Conservation (phyloP, 768 basidiomycete species). For the Termitomyces sp. region DNA sequence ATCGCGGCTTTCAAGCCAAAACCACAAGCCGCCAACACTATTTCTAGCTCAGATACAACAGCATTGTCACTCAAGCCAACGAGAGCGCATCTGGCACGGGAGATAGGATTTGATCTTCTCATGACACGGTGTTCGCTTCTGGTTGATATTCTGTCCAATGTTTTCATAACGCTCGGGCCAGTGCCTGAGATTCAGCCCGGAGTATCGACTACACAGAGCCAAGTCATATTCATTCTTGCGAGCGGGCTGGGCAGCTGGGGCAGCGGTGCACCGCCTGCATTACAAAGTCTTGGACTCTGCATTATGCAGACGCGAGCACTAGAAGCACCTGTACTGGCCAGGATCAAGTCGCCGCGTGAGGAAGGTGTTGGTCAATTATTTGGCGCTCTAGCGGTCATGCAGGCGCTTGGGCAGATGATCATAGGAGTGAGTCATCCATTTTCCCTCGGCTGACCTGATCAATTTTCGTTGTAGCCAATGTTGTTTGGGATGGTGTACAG, state of each 20-base stretch:
- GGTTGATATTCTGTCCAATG: conserved; percentile 61
- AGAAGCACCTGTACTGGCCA: conserved; percentile 14
- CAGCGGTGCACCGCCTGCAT: conserved; percentile 63
- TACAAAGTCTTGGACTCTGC: conserved; percentile 68
- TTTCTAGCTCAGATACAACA: not conserved
- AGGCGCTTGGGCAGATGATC: conserved; percentile 67
- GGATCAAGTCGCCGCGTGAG: conserved; percentile 14
- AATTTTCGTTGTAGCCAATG: conserved; percentile 42
- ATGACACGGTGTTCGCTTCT: conserved; percentile 58
- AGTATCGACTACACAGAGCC: conserved; percentile 19
- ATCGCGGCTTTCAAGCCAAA: conserved; percentile 56
- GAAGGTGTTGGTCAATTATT: conserved; percentile 52
- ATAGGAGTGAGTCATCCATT: conserved; percentile 31
- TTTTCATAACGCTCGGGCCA: conserved; percentile 50
- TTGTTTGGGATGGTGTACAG: conserved; percentile 72
- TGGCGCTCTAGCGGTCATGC: conserved; percentile 66
- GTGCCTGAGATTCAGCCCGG: conserved; percentile 31
- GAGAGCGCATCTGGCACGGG: conserved; percentile 48
- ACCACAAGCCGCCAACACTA: conserved; percentile 9
- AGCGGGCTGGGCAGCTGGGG: conserved; percentile 58
- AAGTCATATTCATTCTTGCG: conserved; percentile 54
- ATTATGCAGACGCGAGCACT: conserved; percentile 43
- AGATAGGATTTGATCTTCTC: conserved; percentile 66
- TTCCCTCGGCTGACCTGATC: conserved; percentile 1
- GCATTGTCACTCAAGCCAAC: conserved; percentile 39